Evolutionary conservation across 495 filamentous ascomycete genomes (phyloP), one percentile per base, ranked within the genome.

Genomic region (Pyrenopolyporus hunteri): DNA sequence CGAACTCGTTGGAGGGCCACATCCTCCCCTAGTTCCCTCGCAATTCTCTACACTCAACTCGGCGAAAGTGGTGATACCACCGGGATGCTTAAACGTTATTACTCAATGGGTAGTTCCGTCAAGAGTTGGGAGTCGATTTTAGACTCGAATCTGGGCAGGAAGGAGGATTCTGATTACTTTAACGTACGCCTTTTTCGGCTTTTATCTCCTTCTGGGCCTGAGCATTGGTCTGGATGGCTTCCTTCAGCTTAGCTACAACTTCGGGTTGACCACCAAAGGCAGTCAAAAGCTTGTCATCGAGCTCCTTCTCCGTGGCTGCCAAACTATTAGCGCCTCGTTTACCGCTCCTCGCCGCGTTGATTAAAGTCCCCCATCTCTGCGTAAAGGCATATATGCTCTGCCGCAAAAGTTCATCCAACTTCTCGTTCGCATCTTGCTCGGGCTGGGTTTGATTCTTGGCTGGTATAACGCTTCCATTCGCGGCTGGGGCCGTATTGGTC

Each of bases 301-400:
- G 70, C 57, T 80, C 76, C 45, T 67, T 73, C 61, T 81, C 78
- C n/a, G 76, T 64, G 47, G 74, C 73, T 2, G 40, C 73, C 32
- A 74, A 20, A 13, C 69, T 77, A 60, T 69, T 76, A 9, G 70
- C 72, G 0, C 73, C 76, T 2, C 71, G 57, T 39, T 70, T 73
- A n/a, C 64, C 64, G 16, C 51, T 57, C 19, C 58, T 57, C 1
- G 76, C 70, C 1, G 75, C 76, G 26, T 76, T 74, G 43, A 80
- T 62, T 14, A 74, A 46, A 2, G 69, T 70, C 4, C 74, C 81
- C 83, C 78, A 89, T 46, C 78, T 78, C 69, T 83, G 84, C 25
- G 89, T 91, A 62, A 94, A 93, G 17, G 89, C 87, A 44, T 87
- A 89, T 63, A 96, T 94, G 10, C 87, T 85, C 16, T 86, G 87